phyloP scores from a whole-genome alignment of 1,284 basidiomycete genomes.

The Apiotrichum gracile region DNA sequence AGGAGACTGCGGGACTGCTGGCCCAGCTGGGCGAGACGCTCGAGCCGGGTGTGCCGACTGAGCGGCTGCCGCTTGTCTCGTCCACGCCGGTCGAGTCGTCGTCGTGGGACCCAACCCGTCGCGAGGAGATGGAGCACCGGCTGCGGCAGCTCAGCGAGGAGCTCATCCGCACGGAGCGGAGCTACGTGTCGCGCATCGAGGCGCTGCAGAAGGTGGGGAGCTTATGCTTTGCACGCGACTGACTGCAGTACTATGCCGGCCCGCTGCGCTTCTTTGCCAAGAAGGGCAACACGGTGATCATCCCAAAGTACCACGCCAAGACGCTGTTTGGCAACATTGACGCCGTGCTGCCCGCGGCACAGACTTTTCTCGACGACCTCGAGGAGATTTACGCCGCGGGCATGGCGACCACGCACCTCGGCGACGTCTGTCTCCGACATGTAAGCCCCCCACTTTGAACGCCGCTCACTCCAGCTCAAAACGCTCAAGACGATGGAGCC shows the following conservation, averaged over 20 bases:
- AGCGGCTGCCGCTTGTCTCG: slow-evolving; percentile 7
- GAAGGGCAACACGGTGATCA: slow-evolving; percentile 75
- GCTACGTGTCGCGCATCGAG: slow-evolving; percentile 39
- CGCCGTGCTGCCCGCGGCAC: slow-evolving; percentile 76
- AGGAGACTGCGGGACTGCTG: slow-evolving; percentile 34
- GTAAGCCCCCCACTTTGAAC: slow-evolving; percentile 34
- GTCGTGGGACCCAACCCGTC: slow-evolving; percentile 24
- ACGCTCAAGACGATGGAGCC: slow-evolving; percentile 75
- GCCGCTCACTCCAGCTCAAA: slow-evolving; percentile 54
- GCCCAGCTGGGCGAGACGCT: slow-evolving; percentile 35
- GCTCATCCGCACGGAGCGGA: slow-evolving; percentile 42
- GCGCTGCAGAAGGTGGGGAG: slow-evolving; percentile 39
- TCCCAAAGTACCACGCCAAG: slow-evolving; percentile 84
- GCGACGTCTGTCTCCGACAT: slow-evolving; percentile 78
- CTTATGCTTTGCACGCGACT: not conserved
- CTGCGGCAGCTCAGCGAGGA: slow-evolving; percentile 37
- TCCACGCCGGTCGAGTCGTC: slow-evolving; percentile 2
- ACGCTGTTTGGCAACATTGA: slow-evolving; percentile 91
- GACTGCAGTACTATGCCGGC: slow-evolving; percentile 68
- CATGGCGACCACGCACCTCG: slow-evolving; percentile 60
- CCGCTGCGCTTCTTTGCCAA: slow-evolving; percentile 79
- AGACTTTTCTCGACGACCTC: slow-evolving; percentile 76
- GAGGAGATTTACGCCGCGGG: slow-evolving; percentile 60
- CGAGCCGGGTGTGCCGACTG: slow-evolving; percentile 11
- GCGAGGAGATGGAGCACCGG: slow-evolving; percentile 29